Percentiles rank a stretch among this genome's conserved stretches.
These are phyloP conservation scores for Pythium oligandrum DNA, from an alignment of 352 stramenopile species.

Conservation along the genomic window DNA sequence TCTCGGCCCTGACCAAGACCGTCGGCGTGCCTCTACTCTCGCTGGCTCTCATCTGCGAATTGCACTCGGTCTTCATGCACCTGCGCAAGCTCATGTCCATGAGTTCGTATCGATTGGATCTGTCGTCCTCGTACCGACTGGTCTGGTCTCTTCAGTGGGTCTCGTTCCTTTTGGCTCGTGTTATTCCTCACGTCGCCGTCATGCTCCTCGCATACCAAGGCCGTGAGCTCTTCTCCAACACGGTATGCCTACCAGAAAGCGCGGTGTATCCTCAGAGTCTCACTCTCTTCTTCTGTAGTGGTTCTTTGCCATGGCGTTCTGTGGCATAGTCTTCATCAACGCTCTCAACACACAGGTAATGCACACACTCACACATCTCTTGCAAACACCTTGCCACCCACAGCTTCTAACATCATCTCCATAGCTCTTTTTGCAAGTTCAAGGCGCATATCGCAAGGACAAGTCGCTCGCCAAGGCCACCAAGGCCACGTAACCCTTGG, in stretches of 20 bases:
- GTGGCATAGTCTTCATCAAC: slow-evolving; percentile 74
- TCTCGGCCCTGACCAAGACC: slow-evolving; percentile 66
- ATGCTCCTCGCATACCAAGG: slow-evolving; percentile 42
- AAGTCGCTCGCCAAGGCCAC: slow-evolving; percentile 5
- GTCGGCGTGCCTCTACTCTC: slow-evolving; percentile 69
- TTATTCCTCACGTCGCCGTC: slow-evolving; percentile 40
- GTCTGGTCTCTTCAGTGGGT: slow-evolving; percentile 62
- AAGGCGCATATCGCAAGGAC: slow-evolving; percentile 52
- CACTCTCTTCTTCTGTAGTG: slow-evolving; percentile 16
- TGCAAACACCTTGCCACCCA: too few relatives aligned
- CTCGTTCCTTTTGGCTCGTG: slow-evolving; percentile 36
- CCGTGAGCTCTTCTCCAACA: slow-evolving; percentile 30
- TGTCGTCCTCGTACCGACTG: slow-evolving; percentile 25
- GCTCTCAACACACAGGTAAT: slow-evolving; percentile 52
- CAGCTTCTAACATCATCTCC: too few relatives aligned
- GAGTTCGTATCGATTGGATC: slow-evolving; percentile 33
- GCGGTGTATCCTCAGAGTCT: not conserved
- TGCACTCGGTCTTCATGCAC: slow-evolving; percentile 81
- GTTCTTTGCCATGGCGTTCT: slow-evolving; percentile 72
- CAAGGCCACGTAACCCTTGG: slow-evolving; percentile 6
- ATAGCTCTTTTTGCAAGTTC: slow-evolving; percentile 32
- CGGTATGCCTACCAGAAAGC: slow-evolving; percentile 20
- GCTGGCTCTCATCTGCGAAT: slow-evolving; percentile 63
- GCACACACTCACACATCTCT: too few relatives aligned
- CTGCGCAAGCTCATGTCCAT: slow-evolving; percentile 69